Base-by-base conservation (phyloP, 2,329 filamentous ascomycete species). In the Blastomyces silverae region DNA sequence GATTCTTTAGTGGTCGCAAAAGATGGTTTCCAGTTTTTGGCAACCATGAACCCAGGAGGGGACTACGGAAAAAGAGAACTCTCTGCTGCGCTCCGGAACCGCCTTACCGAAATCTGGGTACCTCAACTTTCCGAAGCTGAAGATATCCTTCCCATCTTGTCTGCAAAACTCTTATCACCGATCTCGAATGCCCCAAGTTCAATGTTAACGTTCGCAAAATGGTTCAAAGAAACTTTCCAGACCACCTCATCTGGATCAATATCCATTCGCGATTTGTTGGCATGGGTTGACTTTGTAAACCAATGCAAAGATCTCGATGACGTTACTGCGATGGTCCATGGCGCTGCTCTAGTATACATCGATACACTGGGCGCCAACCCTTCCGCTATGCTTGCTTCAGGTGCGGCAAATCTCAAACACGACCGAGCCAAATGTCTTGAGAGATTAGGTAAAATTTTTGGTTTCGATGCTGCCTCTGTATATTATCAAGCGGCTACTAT, bases 91-190 rank as follows among this genome's bases (percentile, higher is more conserved):
- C 80, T 99, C 66, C 85, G 94, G 57, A 99, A 99, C 74, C 90
- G 94, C 66, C 96, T 99, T 75, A 99, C 94, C 0, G 94, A 99
- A 77, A 97, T 99, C 10, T 99, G 94, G 94, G 94, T 97, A 0
- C 92, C 94, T 1, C 85, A 92, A 0, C 80, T 97, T 65, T 92
- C 91, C 0, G 90, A 93, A 66, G 84, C 86, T 62, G 87, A 92
- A 39, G 95, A 99, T 73, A 88, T 97, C 44, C 79, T 92, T 25
- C 89, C 95, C 55, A 99, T 99, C 69, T 86, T 97, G 20, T 80
- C 83, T 62, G 86, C 87, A 15, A 97, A 96, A 74, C 81, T 99
- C 22, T 77, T 77, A 3, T 74, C 81, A 0, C 77, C 79, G 20
- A 81, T 84, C 7, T 82, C 84, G 67, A 73, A 80, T 0, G 82